These are phyloP conservation scores for Phytophthora tubulina DNA, from an alignment of 352 stramenopile species.

Conservation along the genomic window DNA sequence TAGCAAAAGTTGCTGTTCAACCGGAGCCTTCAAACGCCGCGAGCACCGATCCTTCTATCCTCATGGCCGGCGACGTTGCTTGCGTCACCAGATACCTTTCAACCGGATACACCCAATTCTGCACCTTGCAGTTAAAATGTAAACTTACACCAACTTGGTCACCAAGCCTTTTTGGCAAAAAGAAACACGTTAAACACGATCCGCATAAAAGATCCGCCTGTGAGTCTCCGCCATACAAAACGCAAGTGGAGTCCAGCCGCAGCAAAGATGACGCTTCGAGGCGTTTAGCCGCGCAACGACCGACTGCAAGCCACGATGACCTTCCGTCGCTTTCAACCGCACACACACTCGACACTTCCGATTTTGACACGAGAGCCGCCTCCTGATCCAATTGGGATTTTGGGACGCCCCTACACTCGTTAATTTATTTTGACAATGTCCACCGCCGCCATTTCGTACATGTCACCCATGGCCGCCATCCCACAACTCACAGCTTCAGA, in stretches of 20 bases:
- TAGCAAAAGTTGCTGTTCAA: too few relatives aligned
- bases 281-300: background rate
- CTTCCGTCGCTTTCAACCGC: background rate
- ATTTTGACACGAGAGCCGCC: conserved; percentile 20
- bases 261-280: conserved; percentile 22
- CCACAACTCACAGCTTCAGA: conserved; percentile 37
- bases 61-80: background rate
- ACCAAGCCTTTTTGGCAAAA: too few relatives aligned
- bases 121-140: background rate
- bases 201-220: conserved; percentile 6
- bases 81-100: background rate
- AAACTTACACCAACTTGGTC: too few relatives aligned
- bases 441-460: conserved; percentile 46
- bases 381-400: conserved; percentile 27
- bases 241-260: conserved; percentile 3
- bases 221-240: conserved; percentile 1
- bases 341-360: conserved; percentile 4
- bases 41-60: too few relatives aligned
- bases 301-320: conserved; percentile 3
- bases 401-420: background rate
- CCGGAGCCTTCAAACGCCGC: too few relatives aligned
- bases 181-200: too few relatives aligned
- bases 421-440: conserved; percentile 29
- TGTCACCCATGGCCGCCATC: conserved; percentile 40
- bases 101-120: background rate